Conservation (phyloP, 768 basidiomycete species). For the Exidia glandulosa region DNA sequence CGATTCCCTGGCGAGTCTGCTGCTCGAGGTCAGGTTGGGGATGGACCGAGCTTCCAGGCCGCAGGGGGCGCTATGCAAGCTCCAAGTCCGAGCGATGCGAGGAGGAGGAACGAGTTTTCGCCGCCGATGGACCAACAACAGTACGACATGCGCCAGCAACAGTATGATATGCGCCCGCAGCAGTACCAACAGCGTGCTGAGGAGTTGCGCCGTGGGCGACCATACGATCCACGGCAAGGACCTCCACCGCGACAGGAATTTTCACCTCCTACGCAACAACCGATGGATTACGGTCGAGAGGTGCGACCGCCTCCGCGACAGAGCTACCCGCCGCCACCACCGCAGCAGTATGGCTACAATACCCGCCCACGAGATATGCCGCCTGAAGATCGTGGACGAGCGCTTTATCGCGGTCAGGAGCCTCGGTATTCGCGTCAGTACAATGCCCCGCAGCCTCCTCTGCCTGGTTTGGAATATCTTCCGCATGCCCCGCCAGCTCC, state of each 20-base stretch:
- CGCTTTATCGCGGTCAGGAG: not conserved
- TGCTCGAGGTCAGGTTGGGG: not conserved
- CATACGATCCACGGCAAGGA: not conserved
- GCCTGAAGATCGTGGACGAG: not conserved
- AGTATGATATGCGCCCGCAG: not conserved
- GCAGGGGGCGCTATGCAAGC: not conserved
- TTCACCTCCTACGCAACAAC: too few relatives aligned
- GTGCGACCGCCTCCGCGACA: not conserved
- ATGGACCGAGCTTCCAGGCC: not conserved
- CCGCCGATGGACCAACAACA: not conserved
- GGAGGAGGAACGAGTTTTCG: not conserved
- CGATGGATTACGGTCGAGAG: too few relatives aligned
- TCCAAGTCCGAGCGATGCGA: not conserved
- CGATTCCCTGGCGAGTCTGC: conserved; percentile 4
- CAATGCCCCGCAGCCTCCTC: not conserved
- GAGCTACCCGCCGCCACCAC: not conserved
- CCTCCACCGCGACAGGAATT: not conserved
- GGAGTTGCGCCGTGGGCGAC: not conserved
- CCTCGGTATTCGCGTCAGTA: not conserved
- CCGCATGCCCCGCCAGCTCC: not conserved
- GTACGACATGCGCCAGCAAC: not conserved
- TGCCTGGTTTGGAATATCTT: not conserved
- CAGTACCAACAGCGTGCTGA: not conserved
- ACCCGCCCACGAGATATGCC: not conserved
- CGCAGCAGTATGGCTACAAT: not conserved